Conservation (phyloP, 2,329 filamentous ascomycete species). For the Fusarium lateritium region DNA sequence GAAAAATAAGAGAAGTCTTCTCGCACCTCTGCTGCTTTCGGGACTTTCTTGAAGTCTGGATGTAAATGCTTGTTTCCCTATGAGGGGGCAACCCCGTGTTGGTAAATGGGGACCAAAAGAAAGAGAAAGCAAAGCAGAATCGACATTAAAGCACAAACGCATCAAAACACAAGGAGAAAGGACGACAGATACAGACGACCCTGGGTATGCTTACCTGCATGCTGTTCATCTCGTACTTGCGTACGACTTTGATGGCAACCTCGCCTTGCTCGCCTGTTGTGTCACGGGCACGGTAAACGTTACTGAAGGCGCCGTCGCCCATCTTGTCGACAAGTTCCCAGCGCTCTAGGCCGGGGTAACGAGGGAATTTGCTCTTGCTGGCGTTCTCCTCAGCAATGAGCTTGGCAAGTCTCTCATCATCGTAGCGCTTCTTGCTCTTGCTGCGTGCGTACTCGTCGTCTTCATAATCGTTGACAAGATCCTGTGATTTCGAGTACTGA, state of each 20-base stretch:
- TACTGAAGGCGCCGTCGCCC: constrained; percentile 99
- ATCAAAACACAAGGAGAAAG: constrained; percentile 43
- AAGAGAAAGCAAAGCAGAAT: constrained; percentile 32
- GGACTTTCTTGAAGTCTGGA: constrained; percentile 95
- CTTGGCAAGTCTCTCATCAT: constrained; percentile 82
- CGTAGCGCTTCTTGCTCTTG: constrained; percentile 57
- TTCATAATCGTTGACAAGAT: constrained; percentile 73
- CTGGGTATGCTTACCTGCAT: constrained; percentile 85
- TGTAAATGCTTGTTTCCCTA: constrained; percentile 95
- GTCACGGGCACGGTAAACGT: constrained; percentile 93
- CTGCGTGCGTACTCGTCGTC: constrained; percentile 68
- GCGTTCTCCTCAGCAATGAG: constrained; percentile 94
- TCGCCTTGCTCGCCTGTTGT: constrained; percentile 78
- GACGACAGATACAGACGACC: constrained; percentile 44
- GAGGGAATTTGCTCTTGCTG: constrained; percentile 86
- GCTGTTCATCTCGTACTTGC: constrained; percentile 99
- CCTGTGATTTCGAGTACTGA: constrained; percentile 58
- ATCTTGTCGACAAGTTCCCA: constrained; percentile 96
- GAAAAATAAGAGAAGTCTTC: constrained; percentile 58
- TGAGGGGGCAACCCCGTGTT: constrained; percentile 62
- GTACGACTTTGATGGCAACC: constrained; percentile 97
- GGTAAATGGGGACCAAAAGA: constrained; percentile 61
- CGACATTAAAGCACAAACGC: constrained; percentile 15
- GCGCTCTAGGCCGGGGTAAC: constrained; percentile 64
- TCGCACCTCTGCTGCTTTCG: constrained; percentile 97